phyloP scores from a whole-genome alignment of 2,329 filamentous ascomycete genomes.

The Fusarium abutilonis region DNA sequence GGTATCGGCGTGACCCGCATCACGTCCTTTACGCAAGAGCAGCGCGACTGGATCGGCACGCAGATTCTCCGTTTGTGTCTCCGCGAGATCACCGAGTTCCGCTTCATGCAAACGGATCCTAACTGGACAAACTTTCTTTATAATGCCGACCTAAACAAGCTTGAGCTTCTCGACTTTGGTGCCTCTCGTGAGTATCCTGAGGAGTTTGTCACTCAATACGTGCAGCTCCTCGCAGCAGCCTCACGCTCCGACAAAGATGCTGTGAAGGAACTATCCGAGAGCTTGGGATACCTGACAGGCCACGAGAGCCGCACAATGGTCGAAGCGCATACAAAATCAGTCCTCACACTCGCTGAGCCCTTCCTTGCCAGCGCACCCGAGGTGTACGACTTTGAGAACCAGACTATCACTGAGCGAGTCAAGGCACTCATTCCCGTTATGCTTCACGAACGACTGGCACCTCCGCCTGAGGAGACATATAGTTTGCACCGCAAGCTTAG shows the following conservation, averaged over 20 bases:
- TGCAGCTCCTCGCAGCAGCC: conserved; percentile 82
- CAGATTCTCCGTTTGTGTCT: conserved; percentile 92
- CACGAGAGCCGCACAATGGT: conserved; percentile 87
- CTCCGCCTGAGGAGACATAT: conserved; percentile 97
- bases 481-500: conserved; percentile 94
- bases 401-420: conserved; percentile 96
- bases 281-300: conserved; percentile 91
- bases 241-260: conserved; percentile 72
- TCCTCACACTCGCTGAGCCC: conserved; percentile 91
- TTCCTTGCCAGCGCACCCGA: conserved; percentile 81
- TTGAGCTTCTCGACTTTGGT: conserved; percentile 95
- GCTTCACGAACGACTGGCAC: conserved; percentile 86
- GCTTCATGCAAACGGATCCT: conserved; percentile 98
- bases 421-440: conserved; percentile 89
- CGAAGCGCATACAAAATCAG: conserved; percentile 86
- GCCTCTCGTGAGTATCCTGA: conserved; percentile 87
- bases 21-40: conserved; percentile 77
- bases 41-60: conserved; percentile 95
- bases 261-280: conserved; percentile 74
- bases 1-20: conserved; percentile 87
- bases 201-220: conserved; percentile 81
- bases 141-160: conserved; percentile 74
- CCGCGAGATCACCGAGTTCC: conserved; percentile 92
- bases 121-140: conserved; percentile 99
- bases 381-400: conserved; percentile 89